Base-by-base conservation (phyloP, 225 moss, liverwort and hornwort species). In the Ulota crispa region DNA sequence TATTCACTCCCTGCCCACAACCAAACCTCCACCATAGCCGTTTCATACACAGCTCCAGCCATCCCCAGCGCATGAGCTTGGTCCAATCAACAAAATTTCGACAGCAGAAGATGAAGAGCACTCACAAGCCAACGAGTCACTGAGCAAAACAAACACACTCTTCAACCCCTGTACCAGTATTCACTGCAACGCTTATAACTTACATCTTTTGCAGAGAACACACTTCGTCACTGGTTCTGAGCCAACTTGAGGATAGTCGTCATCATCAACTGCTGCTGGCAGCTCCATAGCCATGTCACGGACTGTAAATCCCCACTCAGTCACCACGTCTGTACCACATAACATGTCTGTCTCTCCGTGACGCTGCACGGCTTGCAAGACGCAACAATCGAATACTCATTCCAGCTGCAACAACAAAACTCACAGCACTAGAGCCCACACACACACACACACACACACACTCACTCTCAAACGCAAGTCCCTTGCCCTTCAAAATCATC, bases 241-340 rank as follows among this genome's bases (percentile, higher is more conserved):
- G 39, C 69, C 62, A 28, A 53, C 72, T 54, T 63, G 75, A 42
- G 68, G 13, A 68, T 21, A 80, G 32, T 76, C 84, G 62, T 80
- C 84, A 41, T 85, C 80, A 43, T 85, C 59, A 37, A 73, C 73
- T 74, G 27, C 77, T 28, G 57, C 77, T 28, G 57, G 64, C 39
- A 65, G 20, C 71, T 81, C 81, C 85, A 81, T 65, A 75, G 77
- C 77, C 81, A 32, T 7, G 56, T 76, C 54, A 63, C 70, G 54
- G 14, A 37, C 28, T 63, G 43, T 57, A 66, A 39, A 41, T 23
- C 50, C 36, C 24, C 45, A 34, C 45, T 81, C 74, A 24, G 10
- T 10, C 9, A 50, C 47, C 19, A 47, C 59, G 24, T 36, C 72
- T 14, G 72, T 54, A 23, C 70, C 72, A 3, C 8, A 62, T 1